A percentile compares a stretch with the other conserved stretches of the same genome.
These are phyloP conservation scores for Vanilla planifolia DNA, from an alignment of 106 monocot genomes.

Conservation along the genomic window DNA sequence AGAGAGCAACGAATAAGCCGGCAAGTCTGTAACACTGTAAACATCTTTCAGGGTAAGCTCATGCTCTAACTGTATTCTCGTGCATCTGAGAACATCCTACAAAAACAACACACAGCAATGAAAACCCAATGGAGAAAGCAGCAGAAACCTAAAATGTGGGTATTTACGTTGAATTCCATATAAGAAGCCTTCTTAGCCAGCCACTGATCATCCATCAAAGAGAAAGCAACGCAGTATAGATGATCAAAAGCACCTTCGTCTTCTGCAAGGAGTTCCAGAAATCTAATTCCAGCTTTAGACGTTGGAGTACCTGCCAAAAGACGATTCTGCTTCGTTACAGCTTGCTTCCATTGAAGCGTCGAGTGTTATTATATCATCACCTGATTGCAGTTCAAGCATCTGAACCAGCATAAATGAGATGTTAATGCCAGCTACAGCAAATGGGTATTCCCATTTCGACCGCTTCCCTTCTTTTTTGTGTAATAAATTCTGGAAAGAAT, in stretches of 20 bases:
- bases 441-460: constrained; percentile 81
- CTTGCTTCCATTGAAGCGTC: too few relatives aligned
- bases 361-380: constrained; percentile 15
- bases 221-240: constrained; percentile 79
- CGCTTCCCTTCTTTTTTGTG: constrained; percentile 54
- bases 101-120: constrained; percentile 1
- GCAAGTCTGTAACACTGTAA: constrained; percentile 43
- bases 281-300: constrained; percentile 34
- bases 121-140: not conserved
- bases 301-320: constrained; percentile 32
- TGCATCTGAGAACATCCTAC: constrained; percentile 76
- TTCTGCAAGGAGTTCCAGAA: constrained; percentile 46
- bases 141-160: not conserved
- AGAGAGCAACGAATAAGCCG: constrained; percentile 31
- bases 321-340: not conserved
- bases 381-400: constrained; percentile 66
- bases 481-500: constrained; percentile 53
- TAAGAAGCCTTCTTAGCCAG: constrained; percentile 77
- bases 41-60: constrained; percentile 58
- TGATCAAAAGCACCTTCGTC: constrained; percentile 81
- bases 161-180: constrained; percentile 85
- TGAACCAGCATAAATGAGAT: constrained; percentile 62
- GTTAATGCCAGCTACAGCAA: constrained; percentile 70
- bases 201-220: constrained; percentile 75
- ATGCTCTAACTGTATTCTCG: constrained; percentile 57